These are phyloP conservation scores for Raphanus hybrid DNA, from an alignment of 441 rosid species.

Conservation along the genomic window DNA sequence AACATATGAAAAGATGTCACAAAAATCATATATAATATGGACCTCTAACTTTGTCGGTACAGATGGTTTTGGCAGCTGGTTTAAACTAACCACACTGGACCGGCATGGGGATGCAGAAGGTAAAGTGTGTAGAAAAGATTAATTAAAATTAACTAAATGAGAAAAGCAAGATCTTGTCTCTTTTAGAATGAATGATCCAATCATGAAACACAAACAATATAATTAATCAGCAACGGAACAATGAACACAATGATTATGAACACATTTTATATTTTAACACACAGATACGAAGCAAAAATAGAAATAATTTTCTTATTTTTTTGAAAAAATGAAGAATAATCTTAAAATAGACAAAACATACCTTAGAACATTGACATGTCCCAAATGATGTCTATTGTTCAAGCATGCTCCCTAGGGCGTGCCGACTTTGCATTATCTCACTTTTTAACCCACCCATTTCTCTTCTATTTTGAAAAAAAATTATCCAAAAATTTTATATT, in stretches of 20 bases:
- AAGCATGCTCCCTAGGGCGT: slow-evolving; percentile 65
- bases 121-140: slow-evolving; percentile 11
- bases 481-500: neutral
- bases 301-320: neutral
- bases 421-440: slow-evolving; percentile 56
- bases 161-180: slow-evolving; percentile 37
- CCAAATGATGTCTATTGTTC: slow-evolving; percentile 55
- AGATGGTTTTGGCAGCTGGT: slow-evolving; percentile 6
- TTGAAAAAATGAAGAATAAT: slow-evolving; percentile 11
- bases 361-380: slow-evolving; percentile 51
- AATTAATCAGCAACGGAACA: slow-evolving; percentile 44
- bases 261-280: slow-evolving; percentile 10
- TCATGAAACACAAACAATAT: slow-evolving; percentile 46
- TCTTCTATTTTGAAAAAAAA: neutral
- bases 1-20: neutral
- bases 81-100: slow-evolving; percentile 5
- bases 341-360: slow-evolving; percentile 44
- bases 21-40: neutral
- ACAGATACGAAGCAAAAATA: slow-evolving; percentile 17
- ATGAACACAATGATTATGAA: slow-evolving; percentile 41
- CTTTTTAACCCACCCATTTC: slow-evolving; percentile 40
- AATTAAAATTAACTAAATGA: slow-evolving; percentile 13
- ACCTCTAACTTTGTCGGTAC: neutral
- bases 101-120: neutral
- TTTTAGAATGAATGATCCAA: slow-evolving; percentile 39